Percentiles rank a stretch among this genome's conserved stretches.
Conservation (phyloP, 2,329 filamentous ascomycete species). For the Chaetomiaceae sp. region DNA sequence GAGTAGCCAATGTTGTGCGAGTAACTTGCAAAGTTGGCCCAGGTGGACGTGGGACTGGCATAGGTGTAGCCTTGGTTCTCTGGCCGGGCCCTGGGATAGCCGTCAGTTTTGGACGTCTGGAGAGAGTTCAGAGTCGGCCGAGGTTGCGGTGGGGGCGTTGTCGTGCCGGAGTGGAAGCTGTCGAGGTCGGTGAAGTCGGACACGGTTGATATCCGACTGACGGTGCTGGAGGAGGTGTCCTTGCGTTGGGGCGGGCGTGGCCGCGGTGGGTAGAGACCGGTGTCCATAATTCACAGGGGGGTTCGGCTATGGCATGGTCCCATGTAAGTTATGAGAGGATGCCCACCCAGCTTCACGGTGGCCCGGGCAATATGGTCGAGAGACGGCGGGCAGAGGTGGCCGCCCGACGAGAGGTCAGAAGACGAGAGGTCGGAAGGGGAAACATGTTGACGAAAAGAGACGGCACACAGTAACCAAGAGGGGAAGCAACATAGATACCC, state of each 20-base stretch:
- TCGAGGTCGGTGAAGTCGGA: conserved; percentile 31
- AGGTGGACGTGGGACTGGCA: conserved; percentile 14
- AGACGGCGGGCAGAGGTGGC: too few relatives aligned
- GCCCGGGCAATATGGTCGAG: neutral
- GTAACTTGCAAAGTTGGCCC: conserved; percentile 17
- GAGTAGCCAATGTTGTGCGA: conserved; percentile 20
- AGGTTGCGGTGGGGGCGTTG: conserved; percentile 28
- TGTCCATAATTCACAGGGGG: too few relatives aligned
- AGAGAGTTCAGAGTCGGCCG: conserved; percentile 39
- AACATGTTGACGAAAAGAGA: too few relatives aligned
- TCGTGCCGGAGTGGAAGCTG: conserved; percentile 57
- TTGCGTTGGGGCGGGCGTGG: conserved; percentile 21
- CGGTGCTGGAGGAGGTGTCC: conserved; percentile 19
- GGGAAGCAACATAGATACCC: too few relatives aligned
- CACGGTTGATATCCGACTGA: conserved; percentile 29
- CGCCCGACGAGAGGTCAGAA: too few relatives aligned
- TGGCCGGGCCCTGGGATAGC: conserved; percentile 3
- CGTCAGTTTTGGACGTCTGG: conserved; percentile 29
- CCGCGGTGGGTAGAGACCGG: conserved; percentile 13
- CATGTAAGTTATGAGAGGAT: too few relatives aligned
- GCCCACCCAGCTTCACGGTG: too few relatives aligned
- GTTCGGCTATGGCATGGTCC: conserved; percentile 15
- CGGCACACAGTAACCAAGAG: too few relatives aligned
- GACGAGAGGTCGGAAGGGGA: too few relatives aligned
- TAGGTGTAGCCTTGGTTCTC: conserved; percentile 25